Conservation (phyloP, 1,284 basidiomycete species). For the Cystobasidium sp. region DNA sequence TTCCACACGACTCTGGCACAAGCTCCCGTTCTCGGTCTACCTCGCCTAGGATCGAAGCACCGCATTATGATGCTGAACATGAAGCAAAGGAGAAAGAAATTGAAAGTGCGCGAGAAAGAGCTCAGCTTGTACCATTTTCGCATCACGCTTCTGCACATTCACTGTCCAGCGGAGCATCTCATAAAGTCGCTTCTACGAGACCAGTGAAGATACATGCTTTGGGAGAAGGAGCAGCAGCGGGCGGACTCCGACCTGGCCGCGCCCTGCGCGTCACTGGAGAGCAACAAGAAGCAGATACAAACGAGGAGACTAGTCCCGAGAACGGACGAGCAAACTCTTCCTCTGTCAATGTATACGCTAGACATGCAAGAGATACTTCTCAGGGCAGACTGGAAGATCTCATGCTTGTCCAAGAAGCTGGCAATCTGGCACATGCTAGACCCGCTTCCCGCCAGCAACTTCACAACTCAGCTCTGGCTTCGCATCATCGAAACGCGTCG, state of each 20-base stretch:
- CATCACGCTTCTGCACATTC: background rate
- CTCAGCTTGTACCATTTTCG: slow-evolving; percentile 31
- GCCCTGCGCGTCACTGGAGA: background rate
- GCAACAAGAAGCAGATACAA: background rate
- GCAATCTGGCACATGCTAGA: slow-evolving; percentile 8
- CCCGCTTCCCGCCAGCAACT: slow-evolving; percentile 5
- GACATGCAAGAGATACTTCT: background rate
- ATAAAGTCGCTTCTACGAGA: slow-evolving; percentile 1
- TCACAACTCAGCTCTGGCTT: background rate
- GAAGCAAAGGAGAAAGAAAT: background rate
- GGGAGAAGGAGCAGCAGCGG: background rate
- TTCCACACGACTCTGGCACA: background rate
- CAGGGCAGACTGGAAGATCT: slow-evolving; percentile 16
- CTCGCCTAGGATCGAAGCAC: background rate
- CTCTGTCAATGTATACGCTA: background rate
- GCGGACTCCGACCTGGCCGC: slow-evolving; percentile 3
- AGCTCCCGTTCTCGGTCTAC: slow-evolving; percentile 3
- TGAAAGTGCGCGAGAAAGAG: slow-evolving; percentile 26
- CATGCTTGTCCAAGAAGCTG: slow-evolving; percentile 15
- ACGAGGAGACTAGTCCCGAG: background rate
- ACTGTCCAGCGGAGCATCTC: background rate
- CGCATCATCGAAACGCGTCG: slow-evolving; percentile 9
- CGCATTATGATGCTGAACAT: background rate
- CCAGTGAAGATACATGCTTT: slow-evolving; percentile 15
- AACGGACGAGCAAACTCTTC: background rate